phyloP scores from a whole-genome alignment of 371 early-diverging fungal genomes.

The Rhizopus sp. region DNA sequence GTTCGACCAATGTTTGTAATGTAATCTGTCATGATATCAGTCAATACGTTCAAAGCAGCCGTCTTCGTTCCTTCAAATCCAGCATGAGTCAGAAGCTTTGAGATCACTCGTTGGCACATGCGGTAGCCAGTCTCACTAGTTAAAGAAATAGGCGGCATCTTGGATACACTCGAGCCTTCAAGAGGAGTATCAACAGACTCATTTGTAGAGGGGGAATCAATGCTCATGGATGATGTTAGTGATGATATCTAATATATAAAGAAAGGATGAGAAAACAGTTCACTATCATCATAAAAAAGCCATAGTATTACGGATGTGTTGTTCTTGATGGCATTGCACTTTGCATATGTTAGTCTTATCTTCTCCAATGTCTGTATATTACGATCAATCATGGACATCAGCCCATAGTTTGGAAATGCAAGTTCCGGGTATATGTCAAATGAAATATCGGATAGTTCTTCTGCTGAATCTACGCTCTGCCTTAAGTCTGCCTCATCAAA shows the following conservation, averaged over 20 bases:
- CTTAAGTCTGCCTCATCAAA: neutral
- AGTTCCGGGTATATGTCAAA: constrained; percentile 64
- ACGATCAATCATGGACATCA: constrained; percentile 60
- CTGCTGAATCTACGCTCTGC: neutral
- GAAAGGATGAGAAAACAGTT: neutral
- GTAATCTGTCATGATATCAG: constrained; percentile 78
- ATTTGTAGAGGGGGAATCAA: constrained; percentile 2
- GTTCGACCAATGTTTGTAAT: constrained; percentile 83
- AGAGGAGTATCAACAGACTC: neutral
- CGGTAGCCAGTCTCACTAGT: constrained; percentile 60
- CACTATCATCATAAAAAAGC: neutral
- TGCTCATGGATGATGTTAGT: constrained; percentile 28
- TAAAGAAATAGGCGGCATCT: constrained; percentile 60
- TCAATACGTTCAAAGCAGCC: constrained; percentile 71
- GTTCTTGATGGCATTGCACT: constrained; percentile 71
- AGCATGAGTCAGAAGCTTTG: constrained; percentile 77
- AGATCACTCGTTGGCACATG: constrained; percentile 62
- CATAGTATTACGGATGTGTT: constrained; percentile 42
- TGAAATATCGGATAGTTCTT: constrained; percentile 30
- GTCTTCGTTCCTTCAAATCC: constrained; percentile 84
- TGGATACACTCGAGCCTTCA: neutral
- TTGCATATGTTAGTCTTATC: constrained; percentile 72
- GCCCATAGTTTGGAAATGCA: constrained; percentile 62
- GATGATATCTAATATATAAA: constrained; percentile 30
- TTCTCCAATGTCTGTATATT: constrained; percentile 63